Evolutionary conservation across 164 flowering plant species (phyloP), one percentile per base, ranked within the genome.

Genomic region (Vitis cinerea): DNA sequence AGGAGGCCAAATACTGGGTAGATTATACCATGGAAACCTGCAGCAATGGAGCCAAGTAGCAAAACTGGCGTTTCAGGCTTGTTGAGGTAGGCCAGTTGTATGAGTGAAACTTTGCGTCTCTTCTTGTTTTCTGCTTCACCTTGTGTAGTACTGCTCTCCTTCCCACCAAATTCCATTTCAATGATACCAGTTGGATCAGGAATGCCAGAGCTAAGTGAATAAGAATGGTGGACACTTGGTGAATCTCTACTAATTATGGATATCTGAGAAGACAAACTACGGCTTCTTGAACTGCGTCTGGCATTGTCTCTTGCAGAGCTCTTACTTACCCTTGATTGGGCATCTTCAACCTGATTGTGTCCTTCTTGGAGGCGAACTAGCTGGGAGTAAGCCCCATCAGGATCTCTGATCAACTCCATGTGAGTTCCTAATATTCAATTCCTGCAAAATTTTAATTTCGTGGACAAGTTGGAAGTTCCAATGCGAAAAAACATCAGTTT

Each of bases 381-480:
- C 61, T 86, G 90, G 8, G 85, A 77, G 71, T 90, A 90, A 4
- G 87, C 88, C 15, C 96, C 93, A 1, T 82, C 80, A 2, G 87
- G 84, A 71, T 90, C 76, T 59, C 68, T 69, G 65, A 80, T 76
- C 77, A 91, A 68, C 66, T 88, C 86, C 2, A 31, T 73, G 70
- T 90, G 97, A 53, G 90, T 84, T 63, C 97, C 97, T 91, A 65
- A 17, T 55, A 59, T 50, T 37, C 29, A 73, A 12, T 63, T 10
- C 37, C 1, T 1, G 49, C 14, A 49, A 9, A 61, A 37, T 37
- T 16, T 10, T 19, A 17, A 12, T 52, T 15, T 48, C 14, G 44
- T n/a, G 47, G 12, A 49, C 7, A 57, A 47, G 2, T 23, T 49
- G 16, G 12, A 60, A 59, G 17, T 30, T 52, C 13, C 14, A 13